phyloP scores from a whole-genome alignment of 306 rosid genomes.

The Medicago ruthenica region DNA sequence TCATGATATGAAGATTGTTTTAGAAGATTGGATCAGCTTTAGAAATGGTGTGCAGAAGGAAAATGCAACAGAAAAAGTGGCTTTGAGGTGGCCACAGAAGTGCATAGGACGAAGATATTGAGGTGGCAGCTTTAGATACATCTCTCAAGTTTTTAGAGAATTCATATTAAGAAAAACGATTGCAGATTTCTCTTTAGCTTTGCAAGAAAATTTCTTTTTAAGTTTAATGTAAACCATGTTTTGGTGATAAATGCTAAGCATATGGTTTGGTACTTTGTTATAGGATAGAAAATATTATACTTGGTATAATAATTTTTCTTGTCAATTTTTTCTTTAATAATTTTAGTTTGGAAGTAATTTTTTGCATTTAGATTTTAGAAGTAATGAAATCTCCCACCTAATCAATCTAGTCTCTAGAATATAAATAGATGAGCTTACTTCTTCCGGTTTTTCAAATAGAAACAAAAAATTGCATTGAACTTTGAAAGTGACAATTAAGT shows the following conservation, averaged over 20 bases:
- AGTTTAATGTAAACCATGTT: not conserved
- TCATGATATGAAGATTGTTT: conserved; percentile 61
- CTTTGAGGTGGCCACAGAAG: conserved; percentile 52
- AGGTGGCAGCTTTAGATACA: too few relatives aligned
- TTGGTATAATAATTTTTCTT: not conserved
- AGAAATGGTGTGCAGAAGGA: conserved; percentile 26
- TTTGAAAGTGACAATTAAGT: too few relatives aligned
- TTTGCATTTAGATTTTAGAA: not conserved
- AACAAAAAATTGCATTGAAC: too few relatives aligned
- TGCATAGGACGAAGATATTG: conserved; percentile 47
- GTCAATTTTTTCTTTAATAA: not conserved
- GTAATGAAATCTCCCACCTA: not conserved
- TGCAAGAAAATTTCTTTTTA: not conserved
- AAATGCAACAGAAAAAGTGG: conserved; percentile 27
- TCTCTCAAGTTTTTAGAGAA: conserved; percentile 1
- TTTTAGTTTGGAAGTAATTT: conserved; percentile 10
- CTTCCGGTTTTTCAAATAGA: too few relatives aligned
- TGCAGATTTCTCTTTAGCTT: not conserved
- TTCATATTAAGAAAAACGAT: not conserved
- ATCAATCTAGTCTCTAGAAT: conserved; percentile 4
- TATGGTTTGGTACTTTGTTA: not conserved
- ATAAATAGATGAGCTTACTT: conserved; percentile 3
- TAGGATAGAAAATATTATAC: not conserved
- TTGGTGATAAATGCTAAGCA: not conserved
- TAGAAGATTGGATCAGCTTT: conserved; percentile 58